Evolutionary conservation across 306 rosid species (phyloP), one percentile per base, ranked within the genome.

Genomic region (Rubus idaeus): DNA sequence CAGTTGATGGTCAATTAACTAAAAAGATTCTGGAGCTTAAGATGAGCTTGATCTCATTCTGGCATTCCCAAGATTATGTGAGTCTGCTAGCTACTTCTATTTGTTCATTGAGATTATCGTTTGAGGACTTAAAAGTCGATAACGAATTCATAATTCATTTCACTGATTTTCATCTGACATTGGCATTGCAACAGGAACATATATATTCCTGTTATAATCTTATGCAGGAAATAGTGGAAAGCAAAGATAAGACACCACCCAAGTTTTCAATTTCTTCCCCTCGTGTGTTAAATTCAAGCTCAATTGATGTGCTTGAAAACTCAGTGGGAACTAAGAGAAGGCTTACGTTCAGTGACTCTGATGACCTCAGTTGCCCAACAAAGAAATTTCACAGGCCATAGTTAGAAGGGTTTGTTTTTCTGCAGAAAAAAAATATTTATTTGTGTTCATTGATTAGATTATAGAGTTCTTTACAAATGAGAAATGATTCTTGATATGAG

Each of bases 271-370:
- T 71, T 35, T 70, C 83, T 46, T 60, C 82, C 68, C 83, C 82
- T 18, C 74, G 60, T 78, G 84, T 87, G 44, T 47, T 83, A 73
- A 78, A 70, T 44, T 77, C 87, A 12, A 75, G 67, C 79, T 84
- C 86, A 74, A 68, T 76, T 71, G 84, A 79, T 83, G 81, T 78
- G 84, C 64, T 70, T 82, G 92, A 86, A 85, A 84, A 75, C 75
- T 61, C 77, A 57, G 73, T 78, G 13, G 93, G 89, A 51, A 75
- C 87, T 10, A 92, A 90, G 93, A 92, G 97, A 88, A 87, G 91
- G 81, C 96, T 95, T 78, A 40, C 73, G 37, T 95, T 88, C 79
- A 79, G 74, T 52, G 86, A 87, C 75, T 74, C 51, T 45, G 88
- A 88, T 75, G 89, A 90, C 69, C 83, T 70, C 77, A 62, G 80